A percentile compares a stretch with the other conserved stretches of the same genome.
phyloP scores from a whole-genome alignment of 305 asterid species.

The Vinca major region DNA sequence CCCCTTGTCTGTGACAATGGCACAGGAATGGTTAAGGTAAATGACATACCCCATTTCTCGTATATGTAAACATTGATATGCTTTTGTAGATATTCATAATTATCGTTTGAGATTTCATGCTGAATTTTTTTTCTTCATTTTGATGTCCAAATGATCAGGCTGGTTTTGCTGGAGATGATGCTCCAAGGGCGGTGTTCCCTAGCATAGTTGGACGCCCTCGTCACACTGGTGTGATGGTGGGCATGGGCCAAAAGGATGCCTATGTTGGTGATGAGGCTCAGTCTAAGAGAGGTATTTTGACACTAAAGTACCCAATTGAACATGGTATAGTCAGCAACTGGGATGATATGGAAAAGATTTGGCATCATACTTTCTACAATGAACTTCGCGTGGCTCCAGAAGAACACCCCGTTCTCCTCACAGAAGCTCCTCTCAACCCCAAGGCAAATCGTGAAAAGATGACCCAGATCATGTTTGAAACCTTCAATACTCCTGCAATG shows the following conservation, averaged over 20 bases:
- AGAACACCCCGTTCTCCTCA: constrained; percentile 25
- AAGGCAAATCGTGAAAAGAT: constrained; percentile 28
- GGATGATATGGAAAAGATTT: constrained; percentile 91
- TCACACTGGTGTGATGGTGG: constrained; percentile 86
- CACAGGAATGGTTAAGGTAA: constrained; percentile 94
- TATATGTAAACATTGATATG: neutral
- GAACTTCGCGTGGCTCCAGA: constrained; percentile 28
- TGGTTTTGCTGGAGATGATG: constrained; percentile 91
- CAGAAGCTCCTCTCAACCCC: constrained; percentile 26
- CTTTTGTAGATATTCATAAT: neutral
- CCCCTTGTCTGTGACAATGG: constrained; percentile 90
- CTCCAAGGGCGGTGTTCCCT: constrained; percentile 85
- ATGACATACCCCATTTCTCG: neutral
- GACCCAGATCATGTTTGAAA: constrained; percentile 87
- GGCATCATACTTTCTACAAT: constrained; percentile 81
- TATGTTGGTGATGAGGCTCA: constrained; percentile 82
- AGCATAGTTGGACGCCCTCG: constrained; percentile 87
- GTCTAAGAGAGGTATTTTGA: constrained; percentile 72
- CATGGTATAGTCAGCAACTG: constrained; percentile 82
- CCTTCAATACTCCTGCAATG: constrained; percentile 80
- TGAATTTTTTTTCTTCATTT: constrained; percentile 8
- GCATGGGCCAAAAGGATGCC: constrained; percentile 82
- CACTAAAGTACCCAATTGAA: constrained; percentile 65
- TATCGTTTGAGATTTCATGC: neutral
- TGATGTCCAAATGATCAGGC: constrained; percentile 36